Evolutionary conservation across 305 asterid species (phyloP).

Genomic region (Fraxinus ornus): DNA sequence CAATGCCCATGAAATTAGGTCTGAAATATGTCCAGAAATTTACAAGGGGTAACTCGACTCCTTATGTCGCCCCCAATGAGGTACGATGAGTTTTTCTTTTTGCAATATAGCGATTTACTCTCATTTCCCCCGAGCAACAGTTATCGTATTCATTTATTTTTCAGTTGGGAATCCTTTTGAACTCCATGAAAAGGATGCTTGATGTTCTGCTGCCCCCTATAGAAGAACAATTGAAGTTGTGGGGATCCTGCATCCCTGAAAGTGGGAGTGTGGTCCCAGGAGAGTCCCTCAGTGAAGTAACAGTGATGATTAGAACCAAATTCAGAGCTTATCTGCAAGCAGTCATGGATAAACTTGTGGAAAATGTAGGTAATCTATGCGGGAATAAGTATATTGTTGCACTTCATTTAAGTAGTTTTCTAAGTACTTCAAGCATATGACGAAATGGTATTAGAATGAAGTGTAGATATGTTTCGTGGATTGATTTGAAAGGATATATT

Average conservation of each 20-base stretch:
- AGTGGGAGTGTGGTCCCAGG: constrained; percentile 60
- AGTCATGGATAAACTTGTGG: constrained; percentile 69
- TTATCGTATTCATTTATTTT: background rate
- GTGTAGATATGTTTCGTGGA: no score
- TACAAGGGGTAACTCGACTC: constrained; percentile 56
- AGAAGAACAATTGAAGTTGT: constrained; percentile 64
- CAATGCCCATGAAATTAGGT: constrained; percentile 79
- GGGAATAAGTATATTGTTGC: background rate
- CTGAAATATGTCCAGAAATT: constrained; percentile 83
- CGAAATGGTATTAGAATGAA: background rate
- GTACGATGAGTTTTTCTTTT: constrained; percentile 28
- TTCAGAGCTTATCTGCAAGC: constrained; percentile 79
- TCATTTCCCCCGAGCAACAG: background rate
- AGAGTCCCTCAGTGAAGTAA: constrained; percentile 79
- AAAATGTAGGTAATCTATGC: constrained; percentile 62
- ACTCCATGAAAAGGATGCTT: constrained; percentile 85
- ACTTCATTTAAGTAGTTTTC: background rate
- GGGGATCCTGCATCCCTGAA: constrained; percentile 86
- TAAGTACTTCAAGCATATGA: background rate
- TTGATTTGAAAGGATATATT: background rate
- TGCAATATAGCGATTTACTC: background rate
- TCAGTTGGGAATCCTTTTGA: constrained; percentile 82
- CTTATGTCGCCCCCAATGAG: constrained; percentile 60
- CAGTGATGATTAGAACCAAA: constrained; percentile 81
- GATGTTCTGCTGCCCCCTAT: constrained; percentile 66